A percentile compares a stretch with the other conserved stretches of the same genome.
phyloP scores from a whole-genome alignment of 768 basidiomycete species.

The Glaciozyma antarctica region DNA sequence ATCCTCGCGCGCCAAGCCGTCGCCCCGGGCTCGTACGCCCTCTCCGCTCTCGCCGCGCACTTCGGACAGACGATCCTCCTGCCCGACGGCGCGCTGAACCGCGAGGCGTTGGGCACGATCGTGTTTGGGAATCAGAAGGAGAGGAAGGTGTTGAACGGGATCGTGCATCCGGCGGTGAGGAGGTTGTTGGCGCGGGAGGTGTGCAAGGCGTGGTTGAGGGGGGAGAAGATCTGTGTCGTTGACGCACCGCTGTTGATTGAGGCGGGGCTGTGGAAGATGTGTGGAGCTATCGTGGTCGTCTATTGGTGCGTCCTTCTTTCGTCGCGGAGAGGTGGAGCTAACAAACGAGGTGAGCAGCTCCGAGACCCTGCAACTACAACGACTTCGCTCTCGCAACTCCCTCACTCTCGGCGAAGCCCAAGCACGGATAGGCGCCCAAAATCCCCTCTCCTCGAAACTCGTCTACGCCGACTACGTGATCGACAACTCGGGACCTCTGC shows the following conservation, averaged over 20 bases:
- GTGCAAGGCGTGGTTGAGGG: slow-evolving; percentile 61
- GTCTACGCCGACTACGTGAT: slow-evolving; percentile 74
- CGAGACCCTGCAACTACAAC: slow-evolving; percentile 67
- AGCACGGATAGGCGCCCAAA: slow-evolving; percentile 66
- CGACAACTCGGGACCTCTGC: slow-evolving; percentile 72
- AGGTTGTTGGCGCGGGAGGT: slow-evolving; percentile 64
- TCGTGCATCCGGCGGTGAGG: slow-evolving; percentile 85
- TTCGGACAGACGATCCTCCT: slow-evolving; percentile 66
- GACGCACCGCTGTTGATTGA: slow-evolving; percentile 92
- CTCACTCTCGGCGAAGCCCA: slow-evolving; percentile 57
- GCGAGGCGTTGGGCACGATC: slow-evolving; percentile 70
- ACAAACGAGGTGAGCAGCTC: slow-evolving; percentile 48
- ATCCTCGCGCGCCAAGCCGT: slow-evolving; percentile 76
- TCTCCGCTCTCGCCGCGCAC: slow-evolving; percentile 53
- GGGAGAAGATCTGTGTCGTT: slow-evolving; percentile 67
- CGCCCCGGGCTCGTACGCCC: slow-evolving; percentile 66
- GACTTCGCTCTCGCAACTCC: slow-evolving; percentile 68
- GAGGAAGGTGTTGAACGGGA: slow-evolving; percentile 63
- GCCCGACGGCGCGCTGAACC: slow-evolving; percentile 63
- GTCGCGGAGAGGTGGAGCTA: background rate
- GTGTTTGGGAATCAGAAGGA: slow-evolving; percentile 67
- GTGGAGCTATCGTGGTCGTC: slow-evolving; percentile 75
- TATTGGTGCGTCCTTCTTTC: slow-evolving; percentile 59
- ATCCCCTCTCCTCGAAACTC: slow-evolving; percentile 68
- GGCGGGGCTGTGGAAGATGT: slow-evolving; percentile 69